These are phyloP conservation scores for Penicillium simplicissimum DNA, from an alignment of 495 filamentous ascomycete genomes.

Conservation along the genomic window DNA sequence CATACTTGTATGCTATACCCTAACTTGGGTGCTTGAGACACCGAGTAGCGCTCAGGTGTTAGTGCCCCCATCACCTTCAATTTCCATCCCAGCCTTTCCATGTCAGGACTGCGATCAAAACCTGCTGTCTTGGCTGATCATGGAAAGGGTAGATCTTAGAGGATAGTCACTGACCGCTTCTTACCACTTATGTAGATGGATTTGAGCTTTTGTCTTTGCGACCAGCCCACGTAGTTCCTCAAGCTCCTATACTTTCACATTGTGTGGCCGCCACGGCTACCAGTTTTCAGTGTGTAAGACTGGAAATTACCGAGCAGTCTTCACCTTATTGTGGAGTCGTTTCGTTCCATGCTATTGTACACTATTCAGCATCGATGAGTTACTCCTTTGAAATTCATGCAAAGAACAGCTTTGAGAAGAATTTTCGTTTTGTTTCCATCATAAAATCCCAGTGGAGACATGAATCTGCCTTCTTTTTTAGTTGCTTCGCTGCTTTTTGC, in stretches of 20 bases:
- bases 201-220: conserved; percentile 7
- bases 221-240: background rate
- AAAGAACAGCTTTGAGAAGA: background rate
- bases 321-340: background rate
- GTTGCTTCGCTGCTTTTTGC: too few relatives aligned
- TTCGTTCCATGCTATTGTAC: background rate
- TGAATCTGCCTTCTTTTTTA: too few relatives aligned
- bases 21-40: conserved; percentile 5
- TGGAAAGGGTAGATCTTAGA: background rate
- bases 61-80: conserved; percentile 11
- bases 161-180: conserved; percentile 9
- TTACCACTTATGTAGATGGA: conserved; percentile 6
- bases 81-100: conserved; percentile 1
- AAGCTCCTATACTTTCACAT: conserved; percentile 4
- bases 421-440: too few relatives aligned
- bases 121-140: conserved; percentile 1
- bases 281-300: background rate
- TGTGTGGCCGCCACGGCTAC: background rate
- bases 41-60: conserved; percentile 11
- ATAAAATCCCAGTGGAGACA: too few relatives aligned
- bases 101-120: conserved; percentile 8
- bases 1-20: background rate
- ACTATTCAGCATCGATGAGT: background rate
- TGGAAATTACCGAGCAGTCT: background rate
- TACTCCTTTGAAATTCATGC: background rate